Percentiles rank a stretch among this genome's conserved stretches.
phyloP scores from a whole-genome alignment of 2,329 filamentous ascomycete species.

The Laburnicola sp. region DNA sequence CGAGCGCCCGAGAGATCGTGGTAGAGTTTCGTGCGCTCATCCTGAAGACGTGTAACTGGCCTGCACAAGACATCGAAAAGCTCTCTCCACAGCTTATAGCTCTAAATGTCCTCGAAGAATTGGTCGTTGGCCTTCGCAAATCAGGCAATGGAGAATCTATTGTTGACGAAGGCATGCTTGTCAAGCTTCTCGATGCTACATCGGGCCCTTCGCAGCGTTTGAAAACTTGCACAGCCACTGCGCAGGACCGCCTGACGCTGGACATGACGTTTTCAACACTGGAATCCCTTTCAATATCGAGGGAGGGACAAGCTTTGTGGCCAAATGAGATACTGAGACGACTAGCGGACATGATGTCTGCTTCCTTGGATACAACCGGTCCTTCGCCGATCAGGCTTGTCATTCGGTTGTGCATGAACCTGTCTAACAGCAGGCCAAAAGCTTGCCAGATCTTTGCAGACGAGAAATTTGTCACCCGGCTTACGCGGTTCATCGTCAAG shows the following conservation, averaged over 20 bases:
- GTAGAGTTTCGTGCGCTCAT: slow-evolving; percentile 58
- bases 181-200: slow-evolving; percentile 52
- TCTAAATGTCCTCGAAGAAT: slow-evolving; percentile 64
- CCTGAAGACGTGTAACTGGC: slow-evolving; percentile 63
- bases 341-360: slow-evolving; percentile 52
- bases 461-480: slow-evolving; percentile 53
- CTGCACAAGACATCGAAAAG: slow-evolving; percentile 51
- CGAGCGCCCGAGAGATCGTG: slow-evolving; percentile 62
- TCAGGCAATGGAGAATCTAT: slow-evolving; percentile 55
- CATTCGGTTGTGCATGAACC: slow-evolving; percentile 76
- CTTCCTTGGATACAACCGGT: slow-evolving; percentile 27
- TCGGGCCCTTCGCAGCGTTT: slow-evolving; percentile 20
- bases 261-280: slow-evolving; percentile 55
- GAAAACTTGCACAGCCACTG: slow-evolving; percentile 15
- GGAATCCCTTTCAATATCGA: slow-evolving; percentile 54
- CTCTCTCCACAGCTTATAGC: slow-evolving; percentile 67
- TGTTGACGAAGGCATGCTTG: slow-evolving; percentile 41
- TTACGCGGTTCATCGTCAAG: slow-evolving; percentile 36
- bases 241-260: slow-evolving; percentile 36
- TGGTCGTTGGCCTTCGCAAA: slow-evolving; percentile 57
- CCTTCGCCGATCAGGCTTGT: slow-evolving; percentile 48
- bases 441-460: slow-evolving; percentile 70
- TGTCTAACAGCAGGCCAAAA: slow-evolving; percentile 76
- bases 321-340: slow-evolving; percentile 55
- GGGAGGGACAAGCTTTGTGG: slow-evolving; percentile 42